Base-by-base conservation (phyloP, 108 stramenopile genomes). In the Nitzschia palea region DNA sequence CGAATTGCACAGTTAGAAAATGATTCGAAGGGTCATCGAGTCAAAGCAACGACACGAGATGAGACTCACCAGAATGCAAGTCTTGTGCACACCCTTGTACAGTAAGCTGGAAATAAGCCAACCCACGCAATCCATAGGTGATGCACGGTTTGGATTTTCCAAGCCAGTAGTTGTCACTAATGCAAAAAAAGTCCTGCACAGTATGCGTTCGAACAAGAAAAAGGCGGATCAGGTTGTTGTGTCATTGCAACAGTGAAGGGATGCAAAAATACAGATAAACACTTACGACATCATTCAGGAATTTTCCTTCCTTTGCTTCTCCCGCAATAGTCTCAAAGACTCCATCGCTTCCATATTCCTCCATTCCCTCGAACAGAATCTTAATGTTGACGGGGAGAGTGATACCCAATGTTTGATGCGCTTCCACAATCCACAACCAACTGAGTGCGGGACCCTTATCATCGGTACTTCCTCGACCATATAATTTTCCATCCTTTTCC, bases 371-470 rank as follows among this genome's bases (percentile, higher is more conserved):
- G 55, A 77, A 93, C 34, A 93, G 44, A 20, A 89, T 61, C 64
- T 93, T 93, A 12, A 90, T 67, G 67, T 90, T 88, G 20, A 93
- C 87, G 2, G 88, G 88, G 15, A 89, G 64, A 0, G 77, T 74
- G 3, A 88, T 67, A 33, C 77, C 76, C 59, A 90, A 58, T 47
- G 68, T 68, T 44, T 81, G 74, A 65, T 88, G 86, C 4, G 88
- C 86, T 47, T 88, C 81, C 20, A 93, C 70, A 43, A 85, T 81
- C 91, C 91, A 93, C 23, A 93, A 56, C 91, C 91, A 93, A 22
- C 74, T 73, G 35, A 93, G 68, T 20, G 91, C 91, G 3, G 91
- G 91, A 20, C 91, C 91, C 48, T 89, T 93, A 79, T 93, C 91
- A 79, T 93, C 91, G 5, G 88, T 88, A 23, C 80, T 62, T 51